A percentile compares a stretch with the other conserved stretches of the same genome.
Evolutionary conservation across 306 rosid genomes (phyloP).

Genomic region (Senna siamea): DNA sequence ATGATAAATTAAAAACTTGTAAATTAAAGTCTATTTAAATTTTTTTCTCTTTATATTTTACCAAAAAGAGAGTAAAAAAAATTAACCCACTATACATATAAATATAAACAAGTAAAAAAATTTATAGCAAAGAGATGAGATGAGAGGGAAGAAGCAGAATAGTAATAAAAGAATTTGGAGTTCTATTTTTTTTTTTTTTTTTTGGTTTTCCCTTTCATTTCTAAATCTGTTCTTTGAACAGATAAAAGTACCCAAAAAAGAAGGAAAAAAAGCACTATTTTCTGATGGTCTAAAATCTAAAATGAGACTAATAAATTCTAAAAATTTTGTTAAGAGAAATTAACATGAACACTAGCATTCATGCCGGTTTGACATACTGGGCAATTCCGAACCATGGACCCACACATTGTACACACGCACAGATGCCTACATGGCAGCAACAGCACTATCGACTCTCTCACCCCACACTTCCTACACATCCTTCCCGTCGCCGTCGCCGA

Average conservation of each 20-base stretch:
- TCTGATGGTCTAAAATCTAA: neutral
- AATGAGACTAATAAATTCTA: neutral
- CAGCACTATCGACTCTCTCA: conserved; percentile 70
- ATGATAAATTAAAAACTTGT: too few relatives aligned
- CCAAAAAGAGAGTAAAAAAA: too few relatives aligned
- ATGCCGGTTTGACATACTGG: conserved; percentile 75
- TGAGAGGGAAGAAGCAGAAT: neutral
- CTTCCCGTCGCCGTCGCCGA: conserved; percentile 30
- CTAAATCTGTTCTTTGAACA: conserved; percentile 20
- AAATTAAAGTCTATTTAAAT: too few relatives aligned
- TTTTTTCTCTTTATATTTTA: too few relatives aligned
- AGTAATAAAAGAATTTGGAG: conserved; percentile 41
- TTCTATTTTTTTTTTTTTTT: neutral
- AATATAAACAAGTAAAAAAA: neutral
- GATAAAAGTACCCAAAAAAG: neutral
- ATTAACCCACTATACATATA: neutral
- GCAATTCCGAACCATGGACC: conserved; percentile 70
- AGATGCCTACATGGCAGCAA: conserved; percentile 90
- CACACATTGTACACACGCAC: conserved; percentile 80
- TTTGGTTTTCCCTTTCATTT: too few relatives aligned
- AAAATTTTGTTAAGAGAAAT: conserved; percentile 59
- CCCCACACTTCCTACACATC: conserved; percentile 71
- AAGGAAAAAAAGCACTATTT: neutral
- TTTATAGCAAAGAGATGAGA: neutral
- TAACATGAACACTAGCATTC: conserved; percentile 82